Base-by-base conservation (phyloP, 768 basidiomycete genomes). In the Mycena filopes region DNA sequence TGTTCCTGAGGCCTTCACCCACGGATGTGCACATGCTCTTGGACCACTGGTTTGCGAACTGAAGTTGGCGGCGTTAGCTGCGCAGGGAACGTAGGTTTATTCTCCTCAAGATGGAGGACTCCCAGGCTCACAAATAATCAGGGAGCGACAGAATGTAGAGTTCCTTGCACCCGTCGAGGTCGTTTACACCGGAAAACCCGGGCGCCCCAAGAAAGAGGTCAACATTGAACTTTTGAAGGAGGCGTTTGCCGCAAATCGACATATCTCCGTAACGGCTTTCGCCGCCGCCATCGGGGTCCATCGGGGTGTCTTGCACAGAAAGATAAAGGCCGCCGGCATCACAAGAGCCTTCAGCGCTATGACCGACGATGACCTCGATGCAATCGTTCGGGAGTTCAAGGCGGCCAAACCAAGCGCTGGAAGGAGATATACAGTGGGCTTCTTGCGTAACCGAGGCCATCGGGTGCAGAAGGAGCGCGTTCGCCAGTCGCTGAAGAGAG, bases 361-460 rank as follows among this genome's bases (percentile, higher is more conserved):
- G 21, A 50, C 59, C 7, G 54, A 57, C 45, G 25, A 16, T 4
- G 60, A 61, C 28, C 54, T 69, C n/a, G 61, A 66, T 45, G 20
- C 20, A 13, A 21, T 56, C 2, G 48, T 66, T 7, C 29, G 38
- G 5, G 29, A 28, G 2, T 74, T 63, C 58, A 66, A 70, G 31
- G 33, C 45, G 1, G 16, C n/a, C 26, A 63, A 56, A 25, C 76
- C 75, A 8, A 53, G 69, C 5, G 68, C 75, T 7, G 72, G 76
- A 2, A 40, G 76, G 16, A 49, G 69, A 11, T 78, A 78, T 40
- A 20, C 70, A 0, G 47, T 68, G 2, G 74, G 76, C 1, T 63
- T 65, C 43, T 54, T 77, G 13, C 51, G 73, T 6, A 25, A 28
- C n/a, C 43, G 65, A 36, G 71, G 73, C 1, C 18, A 74, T 11